Conservation (phyloP, 148 eudicot genomes). For the Linanthus parryae region DNA sequence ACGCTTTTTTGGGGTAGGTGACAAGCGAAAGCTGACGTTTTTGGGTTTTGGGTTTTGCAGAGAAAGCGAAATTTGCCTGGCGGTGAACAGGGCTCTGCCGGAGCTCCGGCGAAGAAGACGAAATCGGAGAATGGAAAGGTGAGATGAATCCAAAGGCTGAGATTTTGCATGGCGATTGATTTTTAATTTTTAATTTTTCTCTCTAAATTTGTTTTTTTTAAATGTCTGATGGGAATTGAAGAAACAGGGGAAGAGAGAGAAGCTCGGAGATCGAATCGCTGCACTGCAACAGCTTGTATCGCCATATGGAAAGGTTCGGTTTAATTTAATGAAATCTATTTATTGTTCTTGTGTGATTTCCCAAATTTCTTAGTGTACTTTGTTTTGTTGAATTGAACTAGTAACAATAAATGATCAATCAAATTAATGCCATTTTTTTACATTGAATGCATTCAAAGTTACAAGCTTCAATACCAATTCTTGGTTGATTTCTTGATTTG, state of each 20-base stretch:
- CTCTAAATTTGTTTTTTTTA: background rate
- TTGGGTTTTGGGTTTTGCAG: conserved; percentile 14
- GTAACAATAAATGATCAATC: background rate
- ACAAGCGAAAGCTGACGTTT: conserved; percentile 4
- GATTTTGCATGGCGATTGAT: background rate
- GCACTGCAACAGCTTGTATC: conserved; percentile 55
- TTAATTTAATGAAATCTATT: background rate
- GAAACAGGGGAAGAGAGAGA: conserved; percentile 33
- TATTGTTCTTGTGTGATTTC: background rate
- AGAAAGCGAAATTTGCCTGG: conserved; percentile 22
- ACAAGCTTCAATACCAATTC: background rate
- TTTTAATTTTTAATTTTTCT: background rate
- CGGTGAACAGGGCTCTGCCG: background rate
- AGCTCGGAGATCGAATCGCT: conserved; percentile 47
- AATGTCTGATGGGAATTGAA: background rate
- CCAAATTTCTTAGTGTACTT: background rate
- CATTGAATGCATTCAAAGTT: background rate
- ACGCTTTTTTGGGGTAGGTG: background rate
- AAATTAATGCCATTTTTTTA: background rate
- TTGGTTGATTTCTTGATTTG: background rate
- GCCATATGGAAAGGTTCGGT: conserved; percentile 54
- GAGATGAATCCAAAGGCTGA: background rate
- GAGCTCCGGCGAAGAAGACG: conserved; percentile 14
- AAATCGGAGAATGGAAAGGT: conserved; percentile 39
- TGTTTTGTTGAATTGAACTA: background rate